Conservation (phyloP, 2,329 filamentous ascomycete species). For the Laburnicola sp. region DNA sequence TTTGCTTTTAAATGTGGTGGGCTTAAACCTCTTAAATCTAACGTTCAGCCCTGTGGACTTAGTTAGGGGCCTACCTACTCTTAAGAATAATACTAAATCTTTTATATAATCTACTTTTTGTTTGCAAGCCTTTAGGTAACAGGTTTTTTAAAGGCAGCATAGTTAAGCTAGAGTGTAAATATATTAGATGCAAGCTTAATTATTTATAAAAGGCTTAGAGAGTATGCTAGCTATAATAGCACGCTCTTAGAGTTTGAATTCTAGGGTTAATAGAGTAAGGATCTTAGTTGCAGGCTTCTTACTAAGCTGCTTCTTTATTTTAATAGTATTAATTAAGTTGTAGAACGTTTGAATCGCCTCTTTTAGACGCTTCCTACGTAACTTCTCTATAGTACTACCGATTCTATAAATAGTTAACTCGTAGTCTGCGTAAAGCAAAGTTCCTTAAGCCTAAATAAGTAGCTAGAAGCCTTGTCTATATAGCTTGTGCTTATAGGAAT, state of each 20-base stretch:
- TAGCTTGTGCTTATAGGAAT: conserved; percentile 10
- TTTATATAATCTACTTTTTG: conserved; percentile 4
- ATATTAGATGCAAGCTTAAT: conserved; percentile 8
- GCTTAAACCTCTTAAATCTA: background rate
- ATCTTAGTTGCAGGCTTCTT: conserved; percentile 7
- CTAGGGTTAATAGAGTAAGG: conserved; percentile 4
- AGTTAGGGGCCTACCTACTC: background rate
- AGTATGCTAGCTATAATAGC: conserved; percentile 13
- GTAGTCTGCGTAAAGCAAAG: conserved; percentile 11
- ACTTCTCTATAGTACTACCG: conserved; percentile 8
- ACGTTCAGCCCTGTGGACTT: background rate
- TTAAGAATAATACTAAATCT: background rate
- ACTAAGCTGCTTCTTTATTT: conserved; percentile 17
- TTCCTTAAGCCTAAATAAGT: conserved; percentile 8
- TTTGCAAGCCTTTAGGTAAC: conserved; percentile 9
- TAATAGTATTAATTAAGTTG: conserved; percentile 13
- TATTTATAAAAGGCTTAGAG: conserved; percentile 11
- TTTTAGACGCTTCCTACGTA: conserved; percentile 5
- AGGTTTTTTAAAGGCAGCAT: conserved; percentile 12
- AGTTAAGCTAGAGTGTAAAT: conserved; percentile 9
- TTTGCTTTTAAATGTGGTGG: background rate
- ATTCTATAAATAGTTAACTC: conserved; percentile 7
- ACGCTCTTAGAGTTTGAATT: conserved; percentile 16
- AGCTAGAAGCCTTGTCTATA: conserved; percentile 8
- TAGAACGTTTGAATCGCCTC: conserved; percentile 12